phyloP scores from a whole-genome alignment of 441 rosid species.

The Flueggea neowawraea region DNA sequence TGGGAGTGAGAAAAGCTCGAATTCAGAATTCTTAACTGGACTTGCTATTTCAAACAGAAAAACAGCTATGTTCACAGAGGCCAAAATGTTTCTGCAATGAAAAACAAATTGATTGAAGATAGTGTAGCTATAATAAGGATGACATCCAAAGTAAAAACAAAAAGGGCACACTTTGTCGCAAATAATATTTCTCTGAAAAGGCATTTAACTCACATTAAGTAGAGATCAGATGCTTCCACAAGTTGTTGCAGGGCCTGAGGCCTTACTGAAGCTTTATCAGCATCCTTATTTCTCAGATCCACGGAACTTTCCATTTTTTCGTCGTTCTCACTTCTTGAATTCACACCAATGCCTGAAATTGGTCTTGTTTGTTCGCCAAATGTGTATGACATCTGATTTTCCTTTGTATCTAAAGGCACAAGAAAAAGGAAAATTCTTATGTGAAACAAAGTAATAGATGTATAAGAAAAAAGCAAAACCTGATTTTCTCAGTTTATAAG shows the following conservation, averaged over 20 bases:
- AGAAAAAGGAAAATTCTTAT: too few species aligned
- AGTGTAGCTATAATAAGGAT: neutral
- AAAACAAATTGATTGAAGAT: constrained; percentile 3
- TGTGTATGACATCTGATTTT: constrained; percentile 13
- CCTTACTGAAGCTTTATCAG: constrained; percentile 9
- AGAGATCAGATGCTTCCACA: constrained; percentile 57
- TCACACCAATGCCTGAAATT: constrained; percentile 17
- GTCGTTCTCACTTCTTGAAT: constrained; percentile 11
- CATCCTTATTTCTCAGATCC: constrained; percentile 18
- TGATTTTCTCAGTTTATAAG: too few species aligned
- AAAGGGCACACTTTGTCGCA: too few species aligned
- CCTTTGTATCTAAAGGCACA: too few species aligned
- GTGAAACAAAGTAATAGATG: too few species aligned
- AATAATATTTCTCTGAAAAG: too few species aligned
- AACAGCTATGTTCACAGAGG: constrained; percentile 74
- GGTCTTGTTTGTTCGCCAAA: constrained; percentile 16
- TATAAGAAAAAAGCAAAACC: too few species aligned
- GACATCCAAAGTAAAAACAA: constrained; percentile 1
- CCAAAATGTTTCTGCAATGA: constrained; percentile 60
- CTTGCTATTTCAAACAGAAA: constrained; percentile 76
- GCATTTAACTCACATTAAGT: constrained; percentile 42
- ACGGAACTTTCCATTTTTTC: constrained; percentile 17
- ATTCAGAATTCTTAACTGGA: constrained; percentile 61
- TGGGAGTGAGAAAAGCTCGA: constrained; percentile 65
- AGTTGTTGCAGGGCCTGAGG: constrained; percentile 30